Conservation (phyloP, 2,329 filamentous ascomycete species). For the Coniochaeta sp. region DNA sequence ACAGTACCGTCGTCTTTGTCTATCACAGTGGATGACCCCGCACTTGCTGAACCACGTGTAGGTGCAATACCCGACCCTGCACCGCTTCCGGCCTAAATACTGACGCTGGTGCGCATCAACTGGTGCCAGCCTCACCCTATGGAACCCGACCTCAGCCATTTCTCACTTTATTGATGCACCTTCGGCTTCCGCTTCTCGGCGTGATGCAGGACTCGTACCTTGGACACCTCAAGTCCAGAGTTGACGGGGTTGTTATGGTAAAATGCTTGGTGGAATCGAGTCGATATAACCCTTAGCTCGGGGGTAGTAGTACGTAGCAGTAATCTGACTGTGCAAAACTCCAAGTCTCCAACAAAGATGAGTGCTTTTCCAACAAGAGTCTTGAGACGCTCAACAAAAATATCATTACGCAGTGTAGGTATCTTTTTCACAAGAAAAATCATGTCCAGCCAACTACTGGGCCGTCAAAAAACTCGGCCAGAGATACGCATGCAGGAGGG, state of each 20-base stretch:
- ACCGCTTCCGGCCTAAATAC: slow-evolving; percentile 9
- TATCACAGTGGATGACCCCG: not conserved
- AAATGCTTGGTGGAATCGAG: too few relatives aligned
- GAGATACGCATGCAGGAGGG: not conserved
- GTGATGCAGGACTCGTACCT: not conserved
- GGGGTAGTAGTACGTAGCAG: too few relatives aligned
- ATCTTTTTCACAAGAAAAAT: not conserved
- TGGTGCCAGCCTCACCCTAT: not conserved
- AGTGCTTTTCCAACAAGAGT: not conserved
- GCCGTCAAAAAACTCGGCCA: not conserved
- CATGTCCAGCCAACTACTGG: not conserved
- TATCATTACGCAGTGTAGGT: too few relatives aligned
- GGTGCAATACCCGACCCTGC: not conserved
- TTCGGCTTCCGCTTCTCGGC: not conserved
- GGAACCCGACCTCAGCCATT: not conserved
- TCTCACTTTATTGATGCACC: not conserved
- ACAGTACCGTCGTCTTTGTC: not conserved
- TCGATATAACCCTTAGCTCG: too few relatives aligned
- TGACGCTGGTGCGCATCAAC: slow-evolving; percentile 8
- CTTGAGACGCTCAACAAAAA: too few relatives aligned
- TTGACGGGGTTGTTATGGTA: too few relatives aligned
- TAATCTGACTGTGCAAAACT: too few relatives aligned
- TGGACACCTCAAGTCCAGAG: too few relatives aligned
- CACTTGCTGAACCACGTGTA: not conserved
- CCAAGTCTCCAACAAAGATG: not conserved